These are phyloP conservation scores for Neonectria punicea DNA, from an alignment of 2,329 filamentous ascomycete genomes.

Conservation along the genomic window DNA sequence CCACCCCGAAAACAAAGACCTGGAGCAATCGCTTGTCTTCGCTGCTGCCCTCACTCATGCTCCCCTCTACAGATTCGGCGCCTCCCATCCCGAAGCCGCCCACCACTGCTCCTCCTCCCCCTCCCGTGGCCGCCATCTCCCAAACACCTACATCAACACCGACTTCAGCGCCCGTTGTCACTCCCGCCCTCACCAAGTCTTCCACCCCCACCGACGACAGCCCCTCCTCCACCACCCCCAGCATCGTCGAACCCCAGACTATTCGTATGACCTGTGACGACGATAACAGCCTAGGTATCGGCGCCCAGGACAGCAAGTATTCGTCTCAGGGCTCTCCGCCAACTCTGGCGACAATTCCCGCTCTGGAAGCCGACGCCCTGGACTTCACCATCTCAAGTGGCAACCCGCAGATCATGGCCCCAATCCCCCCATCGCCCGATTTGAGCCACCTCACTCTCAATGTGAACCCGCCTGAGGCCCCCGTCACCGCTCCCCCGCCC, in stretches of 20 bases:
- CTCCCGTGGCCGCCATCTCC: constrained; percentile 28
- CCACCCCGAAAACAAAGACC: constrained; percentile 47
- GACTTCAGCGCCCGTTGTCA: constrained; percentile 26
- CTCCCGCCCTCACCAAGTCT: constrained; percentile 39
- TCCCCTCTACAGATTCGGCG: constrained; percentile 45
- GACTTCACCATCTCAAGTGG: constrained; percentile 34
- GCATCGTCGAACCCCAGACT: constrained; percentile 35
- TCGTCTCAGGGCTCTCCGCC: constrained; percentile 29
- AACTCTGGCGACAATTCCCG: constrained; percentile 25
- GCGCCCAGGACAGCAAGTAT: constrained; percentile 19
- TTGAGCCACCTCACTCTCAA: constrained; percentile 36
- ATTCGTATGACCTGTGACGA: constrained; percentile 34
- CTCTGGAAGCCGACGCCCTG: constrained; percentile 30
- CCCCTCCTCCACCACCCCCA: constrained; percentile 37
- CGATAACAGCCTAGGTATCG: constrained; percentile 32
- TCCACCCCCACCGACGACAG: constrained; percentile 42
- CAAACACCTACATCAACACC: constrained; percentile 27
- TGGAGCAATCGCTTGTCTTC: constrained; percentile 52
- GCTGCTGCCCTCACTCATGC: constrained; percentile 52
- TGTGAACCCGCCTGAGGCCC: constrained; percentile 26
- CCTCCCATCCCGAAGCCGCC: constrained; percentile 37
- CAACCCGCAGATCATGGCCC: constrained; percentile 44
- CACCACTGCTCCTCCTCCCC: constrained; percentile 37
- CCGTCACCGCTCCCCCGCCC: neutral
- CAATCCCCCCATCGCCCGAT: constrained; percentile 46